These are phyloP conservation scores for Astragalus membranaceus DNA, from an alignment of 306 rosid species.

Conservation along the genomic window DNA sequence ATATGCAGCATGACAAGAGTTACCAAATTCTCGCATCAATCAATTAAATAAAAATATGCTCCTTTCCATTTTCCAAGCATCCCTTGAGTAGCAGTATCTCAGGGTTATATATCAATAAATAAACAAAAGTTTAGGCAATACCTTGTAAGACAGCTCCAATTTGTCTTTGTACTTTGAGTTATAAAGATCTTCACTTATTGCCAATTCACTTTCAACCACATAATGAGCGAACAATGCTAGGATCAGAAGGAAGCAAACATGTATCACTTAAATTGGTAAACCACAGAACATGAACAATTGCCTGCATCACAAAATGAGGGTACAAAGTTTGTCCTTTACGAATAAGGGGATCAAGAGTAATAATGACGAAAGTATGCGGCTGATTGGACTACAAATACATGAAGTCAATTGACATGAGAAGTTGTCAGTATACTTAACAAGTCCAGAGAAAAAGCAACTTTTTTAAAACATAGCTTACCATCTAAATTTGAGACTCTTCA, in stretches of 20 bases:
- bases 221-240: constrained; percentile 1
- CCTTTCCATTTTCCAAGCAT: constrained; percentile 9
- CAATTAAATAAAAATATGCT: background rate
- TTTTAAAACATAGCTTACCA: no score
- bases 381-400: no score
- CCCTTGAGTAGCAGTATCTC: background rate
- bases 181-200: constrained; percentile 63
- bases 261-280: constrained; percentile 3
- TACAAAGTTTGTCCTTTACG: no score
- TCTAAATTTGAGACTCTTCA: no score
- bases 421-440: no score
- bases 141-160: constrained; percentile 89
- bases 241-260: background rate
- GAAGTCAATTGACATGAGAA: no score
- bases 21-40: background rate
- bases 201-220: constrained; percentile 63
- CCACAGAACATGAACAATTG: no score
- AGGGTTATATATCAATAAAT: background rate
- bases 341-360: no score
- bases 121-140: constrained; percentile 19
- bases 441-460: no score
- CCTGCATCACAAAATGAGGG: no score
- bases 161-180: constrained; percentile 89
- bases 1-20: background rate
- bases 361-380: no score